phyloP scores from a whole-genome alignment of 2,329 filamentous ascomycete species.

The Microdochium nivale region DNA sequence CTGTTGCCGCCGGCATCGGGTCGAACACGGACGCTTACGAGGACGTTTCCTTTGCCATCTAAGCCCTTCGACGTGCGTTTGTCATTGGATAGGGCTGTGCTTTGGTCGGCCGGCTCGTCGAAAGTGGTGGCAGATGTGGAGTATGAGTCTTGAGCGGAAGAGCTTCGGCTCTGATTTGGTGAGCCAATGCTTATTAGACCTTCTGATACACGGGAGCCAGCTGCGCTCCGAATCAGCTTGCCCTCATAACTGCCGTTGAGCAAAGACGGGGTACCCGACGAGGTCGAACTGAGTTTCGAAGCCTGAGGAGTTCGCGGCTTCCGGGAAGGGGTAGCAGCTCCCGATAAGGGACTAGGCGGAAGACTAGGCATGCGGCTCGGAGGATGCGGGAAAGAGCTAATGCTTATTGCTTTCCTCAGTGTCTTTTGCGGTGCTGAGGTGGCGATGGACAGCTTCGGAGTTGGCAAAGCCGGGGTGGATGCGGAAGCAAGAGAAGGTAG shows the following conservation, averaged over 20 bases:
- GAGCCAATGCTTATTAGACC: constrained; percentile 71
- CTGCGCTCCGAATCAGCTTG: constrained; percentile 57
- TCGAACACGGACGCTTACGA: constrained; percentile 89
- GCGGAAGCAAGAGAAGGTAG: constrained; percentile 41
- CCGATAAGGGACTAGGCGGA: constrained; percentile 52
- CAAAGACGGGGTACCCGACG: constrained; percentile 54
- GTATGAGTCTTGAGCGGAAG: constrained; percentile 86
- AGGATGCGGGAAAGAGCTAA: constrained; percentile 87
- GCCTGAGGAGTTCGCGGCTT: constrained; percentile 40
- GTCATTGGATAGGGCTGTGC: constrained; percentile 25
- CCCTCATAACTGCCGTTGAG: constrained; percentile 72
- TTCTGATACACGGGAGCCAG: constrained; percentile 60
- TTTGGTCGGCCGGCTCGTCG: constrained; percentile 62
- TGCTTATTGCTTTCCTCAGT: constrained; percentile 82
- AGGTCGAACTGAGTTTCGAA: background rate
- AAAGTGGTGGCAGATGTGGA: constrained; percentile 84
- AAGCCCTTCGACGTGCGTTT: constrained; percentile 41
- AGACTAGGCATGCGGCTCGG: constrained; percentile 60
- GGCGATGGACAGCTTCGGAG: constrained; percentile 46
- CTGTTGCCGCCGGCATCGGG: constrained; percentile 66
- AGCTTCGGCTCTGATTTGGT: constrained; percentile 80
- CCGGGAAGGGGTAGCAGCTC: constrained; percentile 35
- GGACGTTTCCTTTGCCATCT: constrained; percentile 86
- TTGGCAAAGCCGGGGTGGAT: constrained; percentile 44
- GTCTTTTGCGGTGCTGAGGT: constrained; percentile 41